Base-by-base conservation (phyloP, 2,329 filamentous ascomycete genomes). In the Apiospora aurea region DNA sequence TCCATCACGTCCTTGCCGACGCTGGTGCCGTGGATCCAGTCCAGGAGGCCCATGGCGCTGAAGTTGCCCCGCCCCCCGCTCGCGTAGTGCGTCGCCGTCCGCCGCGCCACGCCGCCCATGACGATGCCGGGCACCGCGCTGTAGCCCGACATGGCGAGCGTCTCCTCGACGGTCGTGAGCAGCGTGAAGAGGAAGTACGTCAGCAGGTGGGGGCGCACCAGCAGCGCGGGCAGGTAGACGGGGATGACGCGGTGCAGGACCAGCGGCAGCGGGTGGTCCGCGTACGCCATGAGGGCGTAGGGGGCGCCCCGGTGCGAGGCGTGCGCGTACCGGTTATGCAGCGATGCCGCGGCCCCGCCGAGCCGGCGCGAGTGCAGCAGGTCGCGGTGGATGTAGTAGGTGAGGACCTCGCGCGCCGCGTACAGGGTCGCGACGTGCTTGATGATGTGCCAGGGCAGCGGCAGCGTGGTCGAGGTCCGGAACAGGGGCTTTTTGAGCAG, bases 311-410 rank as follows among this genome's bases (percentile, higher is more conserved):
- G 72, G 71, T 88, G 83, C 3, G 29, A 11, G 67, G 85, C 81
- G 82, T 94, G 90, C 77, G 83, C 83, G 78, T 85, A 86, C 70
- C 76, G 69, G 67, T 77, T 73, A 79, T 89, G 85, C 69, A 86
- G 81, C 7, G 75, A 79, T 10, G 84, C 83, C 34, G 88, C 72
- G 2, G 76, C 71, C 0, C 80, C 79, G 18, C 53, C 53, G 53
- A 61, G 53, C 53, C 53, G 53, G 6, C 78, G 74, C 41, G 77
- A 79, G 43, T 97, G 94, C 11, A 97, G 87, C 38, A 92, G 72
- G 78, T 88, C 88, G 69, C 93, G 91, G 82, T 97, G 94, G 75
- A 94, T 86, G 76, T 90, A 87, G 80, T 97, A 97, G 72, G 91
- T 89, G 14, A 95, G 79, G 8, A 90, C 77, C 83, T 94, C 86